phyloP scores from a whole-genome alignment of 371 early-diverging fungal species.

The Mortierella sp. region DNA sequence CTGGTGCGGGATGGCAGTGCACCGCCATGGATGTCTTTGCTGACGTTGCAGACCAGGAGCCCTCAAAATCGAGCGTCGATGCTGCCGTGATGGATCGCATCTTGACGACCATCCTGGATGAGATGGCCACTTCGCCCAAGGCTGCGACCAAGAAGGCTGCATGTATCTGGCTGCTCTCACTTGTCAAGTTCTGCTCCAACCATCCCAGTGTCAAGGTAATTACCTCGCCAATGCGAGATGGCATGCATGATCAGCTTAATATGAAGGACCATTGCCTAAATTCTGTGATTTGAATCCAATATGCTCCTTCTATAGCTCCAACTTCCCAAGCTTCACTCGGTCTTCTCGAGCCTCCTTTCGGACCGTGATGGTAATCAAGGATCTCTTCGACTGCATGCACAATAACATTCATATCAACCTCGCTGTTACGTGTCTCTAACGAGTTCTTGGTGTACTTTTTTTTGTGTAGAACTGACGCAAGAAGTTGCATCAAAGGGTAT shows the following conservation, averaged over 20 bases:
- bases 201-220: conserved; percentile 63
- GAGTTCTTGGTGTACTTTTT: too few species aligned
- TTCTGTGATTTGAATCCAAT: neutral
- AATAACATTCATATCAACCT: too few species aligned
- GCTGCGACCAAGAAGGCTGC: conserved; percentile 82
- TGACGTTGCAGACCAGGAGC: conserved; percentile 51
- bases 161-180: conserved; percentile 87
- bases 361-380: conserved; percentile 89
- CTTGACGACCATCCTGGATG: conserved; percentile 67
- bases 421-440: neutral
- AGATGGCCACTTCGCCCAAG: conserved; percentile 65
- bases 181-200: conserved; percentile 83
- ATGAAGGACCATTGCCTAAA: neutral
- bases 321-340: conserved; percentile 71
- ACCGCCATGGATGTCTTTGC: conserved; percentile 66
- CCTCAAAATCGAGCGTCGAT: conserved; percentile 13
- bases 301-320: conserved; percentile 51
- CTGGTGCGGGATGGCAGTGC: conserved; percentile 81
- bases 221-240: too few species aligned
- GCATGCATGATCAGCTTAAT: neutral
- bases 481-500: conserved; percentile 92
- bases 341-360: conserved; percentile 81
- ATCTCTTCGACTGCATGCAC: too few species aligned
- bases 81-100: conserved; percentile 53
- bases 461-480: conserved; percentile 73